Conservation (phyloP, 345 rosid genomes). For the Ceriops tagal region DNA sequence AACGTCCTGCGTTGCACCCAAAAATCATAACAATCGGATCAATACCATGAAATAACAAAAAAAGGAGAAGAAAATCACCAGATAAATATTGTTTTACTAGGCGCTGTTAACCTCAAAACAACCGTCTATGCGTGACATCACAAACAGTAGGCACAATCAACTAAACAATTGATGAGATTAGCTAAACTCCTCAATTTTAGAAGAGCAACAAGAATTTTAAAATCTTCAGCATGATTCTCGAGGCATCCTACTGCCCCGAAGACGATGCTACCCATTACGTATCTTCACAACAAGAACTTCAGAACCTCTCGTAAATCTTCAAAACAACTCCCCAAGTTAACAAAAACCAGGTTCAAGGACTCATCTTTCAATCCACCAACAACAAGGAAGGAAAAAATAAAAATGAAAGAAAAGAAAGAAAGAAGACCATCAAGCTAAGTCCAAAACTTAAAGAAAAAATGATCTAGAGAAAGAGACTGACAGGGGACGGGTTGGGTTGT, state of each 20-base stretch:
- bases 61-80: neutral
- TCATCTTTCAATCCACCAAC: neutral
- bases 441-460: neutral
- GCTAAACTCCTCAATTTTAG: no score
- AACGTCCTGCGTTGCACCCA: conserved; percentile 21
- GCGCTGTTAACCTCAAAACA: neutral
- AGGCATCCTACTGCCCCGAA: no score
- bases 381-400: neutral
- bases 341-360: neutral
- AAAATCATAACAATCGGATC: neutral
- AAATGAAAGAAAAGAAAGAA: no score
- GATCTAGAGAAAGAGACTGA: conserved; percentile 28
- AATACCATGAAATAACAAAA: neutral
- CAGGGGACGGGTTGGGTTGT: conserved; percentile 86
- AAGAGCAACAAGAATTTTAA: no score
- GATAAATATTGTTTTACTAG: neutral
- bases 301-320: neutral
- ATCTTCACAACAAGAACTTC: no score
- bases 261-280: no score
- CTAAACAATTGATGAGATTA: no score
- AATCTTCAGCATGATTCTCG: no score
- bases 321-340: neutral
- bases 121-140: neutral
- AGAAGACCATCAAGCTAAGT: neutral
- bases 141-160: neutral